phyloP scores from a whole-genome alignment of 495 filamentous ascomycete genomes.

The Usnea hakonensis region DNA sequence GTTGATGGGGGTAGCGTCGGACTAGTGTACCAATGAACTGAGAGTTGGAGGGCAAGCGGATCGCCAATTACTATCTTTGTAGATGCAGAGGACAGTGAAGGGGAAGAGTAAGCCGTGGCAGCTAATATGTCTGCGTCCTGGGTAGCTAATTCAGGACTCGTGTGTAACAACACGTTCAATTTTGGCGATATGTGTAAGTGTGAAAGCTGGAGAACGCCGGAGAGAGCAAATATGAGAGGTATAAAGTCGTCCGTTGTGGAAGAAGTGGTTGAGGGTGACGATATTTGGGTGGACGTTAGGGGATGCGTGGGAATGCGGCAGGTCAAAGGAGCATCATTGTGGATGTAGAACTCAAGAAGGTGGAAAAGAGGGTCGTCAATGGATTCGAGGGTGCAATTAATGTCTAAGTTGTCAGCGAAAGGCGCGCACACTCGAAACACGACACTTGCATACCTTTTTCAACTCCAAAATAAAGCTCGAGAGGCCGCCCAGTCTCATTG shows the following conservation, averaged over 20 bases:
- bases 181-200: slow-evolving; percentile 87
- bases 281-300: slow-evolving; percentile 28
- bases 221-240: slow-evolving; percentile 71
- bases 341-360: slow-evolving; percentile 96
- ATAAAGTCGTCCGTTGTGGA: slow-evolving; percentile 45
- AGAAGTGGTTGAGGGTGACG: slow-evolving; percentile 19
- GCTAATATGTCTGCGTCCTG: slow-evolving; percentile 66
- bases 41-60: slow-evolving; percentile 69
- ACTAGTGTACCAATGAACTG: slow-evolving; percentile 64
- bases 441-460: slow-evolving; percentile 40
- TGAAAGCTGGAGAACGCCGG: slow-evolving; percentile 78
- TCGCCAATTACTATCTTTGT: slow-evolving; percentile 72
- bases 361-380: slow-evolving; percentile 89
- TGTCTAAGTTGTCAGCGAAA: slow-evolving; percentile 40
- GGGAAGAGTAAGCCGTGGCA: slow-evolving; percentile 77
- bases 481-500: slow-evolving; percentile 76
- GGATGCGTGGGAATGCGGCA: slow-evolving; percentile 85
- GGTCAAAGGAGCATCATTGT: slow-evolving; percentile 86
- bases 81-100: slow-evolving; percentile 54
- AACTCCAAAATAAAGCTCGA: slow-evolving; percentile 79
- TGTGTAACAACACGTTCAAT: slow-evolving; percentile 82
- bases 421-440: not conserved
- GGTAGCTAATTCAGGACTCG: slow-evolving; percentile 39
- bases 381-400: slow-evolving; percentile 86
- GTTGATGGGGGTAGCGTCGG: slow-evolving; percentile 31